Percentiles rank a stretch among this genome's conserved stretches.
These are phyloP conservation scores for Ceratobasidium theobromae DNA, from an alignment of 1,284 basidiomycete species.

Conservation along the genomic window DNA sequence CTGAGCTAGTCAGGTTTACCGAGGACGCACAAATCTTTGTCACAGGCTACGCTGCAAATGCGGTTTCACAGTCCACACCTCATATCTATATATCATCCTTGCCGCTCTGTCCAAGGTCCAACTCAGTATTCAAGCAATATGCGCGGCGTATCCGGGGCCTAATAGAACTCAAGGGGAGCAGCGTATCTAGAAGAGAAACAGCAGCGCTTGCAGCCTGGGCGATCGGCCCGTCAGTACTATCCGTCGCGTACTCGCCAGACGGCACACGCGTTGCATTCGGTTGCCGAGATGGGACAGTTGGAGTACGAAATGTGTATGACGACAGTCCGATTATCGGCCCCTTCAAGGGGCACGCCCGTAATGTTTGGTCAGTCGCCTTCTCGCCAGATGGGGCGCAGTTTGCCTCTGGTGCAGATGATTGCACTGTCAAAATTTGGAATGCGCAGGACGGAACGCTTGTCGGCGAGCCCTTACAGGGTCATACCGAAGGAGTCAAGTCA, in stretches of 20 bases:
- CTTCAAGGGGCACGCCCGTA: no score
- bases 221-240: not conserved
- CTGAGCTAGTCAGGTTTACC: not conserved
- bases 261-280: not conserved
- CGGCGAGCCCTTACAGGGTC: not conserved
- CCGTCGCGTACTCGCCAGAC: not conserved
- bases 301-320: not conserved
- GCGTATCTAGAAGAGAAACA: not conserved
- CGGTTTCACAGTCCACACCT: not conserved
- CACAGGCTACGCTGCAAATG: not conserved
- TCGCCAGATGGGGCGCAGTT: no score
- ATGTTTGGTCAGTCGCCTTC: no score
- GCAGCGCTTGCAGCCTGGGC: not conserved
- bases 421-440: not conserved
- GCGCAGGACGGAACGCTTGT: not conserved
- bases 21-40: not conserved
- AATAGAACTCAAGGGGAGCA: not conserved
- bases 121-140: not conserved
- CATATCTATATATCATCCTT: not conserved
- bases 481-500: not conserved
- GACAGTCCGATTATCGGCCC: no score
- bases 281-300: not conserved
- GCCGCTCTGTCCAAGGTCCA: not conserved
- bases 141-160: not conserved
- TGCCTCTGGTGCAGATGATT: not conserved